Evolutionary conservation across 768 basidiomycete species (phyloP), one percentile per base, ranked within the genome.

Genomic region (Boletus rex-veris): DNA sequence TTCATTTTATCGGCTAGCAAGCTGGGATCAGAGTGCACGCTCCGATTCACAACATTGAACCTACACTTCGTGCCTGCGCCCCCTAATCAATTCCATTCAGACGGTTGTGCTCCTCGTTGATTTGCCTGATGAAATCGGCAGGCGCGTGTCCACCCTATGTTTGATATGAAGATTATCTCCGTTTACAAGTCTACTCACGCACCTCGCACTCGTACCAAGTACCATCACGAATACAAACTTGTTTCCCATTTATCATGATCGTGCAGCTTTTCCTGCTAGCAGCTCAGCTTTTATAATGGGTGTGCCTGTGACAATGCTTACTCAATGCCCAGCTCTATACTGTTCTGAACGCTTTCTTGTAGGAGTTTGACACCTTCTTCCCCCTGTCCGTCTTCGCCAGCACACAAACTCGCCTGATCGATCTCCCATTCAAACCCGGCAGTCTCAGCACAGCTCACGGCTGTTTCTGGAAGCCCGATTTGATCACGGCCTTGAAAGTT

Each of bases 121-220:
- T 91, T 67, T 86, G 85, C 51, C 75, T 69, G 33, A 90, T 82
- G 69, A 96, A 93, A 67, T 95, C 91, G 14, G 74, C 67, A 24
- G 80, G 75, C 40, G 77, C 71, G 67, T 95, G 92, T 12, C 92
- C 93, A 51, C 80, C 81, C 88, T 92, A 55, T 33, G 49, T 45
- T 31, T 57, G 64, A 54, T 58, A 55, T 66, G 52, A 68, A 53
- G 15, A 57, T 61, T 64, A 62, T 58, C 57, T 64, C 68, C 64
- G 63, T 58, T 42, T 48, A 16, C 31, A 48, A 43, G 36, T 57
- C 37, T 60, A 31, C 31, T 52, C 45, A 65, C 79, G 66, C 62
- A 90, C 89, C 71, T 89, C 83, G 67, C 90, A 95, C 43, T 84
- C 71, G 64, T 87, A 83, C 91, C 92, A 93, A 45, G 73, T 79